A percentile compares a stretch with the other conserved stretches of the same genome.
These are phyloP conservation scores for Serendipita sp. DNA, from an alignment of 768 basidiomycete genomes.

Conservation along the genomic window DNA sequence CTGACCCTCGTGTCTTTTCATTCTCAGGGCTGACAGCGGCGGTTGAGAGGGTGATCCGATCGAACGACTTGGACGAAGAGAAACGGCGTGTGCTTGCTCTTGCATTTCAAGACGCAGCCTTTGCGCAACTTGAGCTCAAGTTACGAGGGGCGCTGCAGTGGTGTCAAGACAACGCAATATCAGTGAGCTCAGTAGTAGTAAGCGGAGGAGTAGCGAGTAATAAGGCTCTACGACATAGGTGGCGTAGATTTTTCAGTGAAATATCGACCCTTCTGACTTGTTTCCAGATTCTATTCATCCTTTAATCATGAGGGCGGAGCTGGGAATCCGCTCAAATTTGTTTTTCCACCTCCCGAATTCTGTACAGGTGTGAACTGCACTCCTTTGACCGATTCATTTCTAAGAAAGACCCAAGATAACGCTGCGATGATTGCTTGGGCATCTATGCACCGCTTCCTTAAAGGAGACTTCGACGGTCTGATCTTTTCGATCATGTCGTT, in stretches of 20 bases:
- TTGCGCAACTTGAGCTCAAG: conserved; percentile 63
- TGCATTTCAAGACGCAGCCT: conserved; percentile 57
- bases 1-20: conserved; percentile 44
- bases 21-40: conserved; percentile 63
- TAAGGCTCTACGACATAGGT: conserved; percentile 48
- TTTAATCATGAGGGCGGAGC: not conserved
- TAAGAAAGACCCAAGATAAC: conserved; percentile 44
- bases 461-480: conserved; percentile 33
- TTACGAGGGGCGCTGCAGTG: conserved; percentile 36
- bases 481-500: too few relatives aligned
- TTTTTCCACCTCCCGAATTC: conserved; percentile 61
- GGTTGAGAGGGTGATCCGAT: conserved; percentile 41
- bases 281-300: not conserved
- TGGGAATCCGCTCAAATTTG: conserved; percentile 16
- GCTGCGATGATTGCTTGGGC: conserved; percentile 97
- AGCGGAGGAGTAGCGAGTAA: conserved; percentile 96
- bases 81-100: conserved; percentile 35
- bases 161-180: conserved; percentile 29
- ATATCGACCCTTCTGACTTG: not conserved
- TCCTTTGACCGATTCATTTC: not conserved
- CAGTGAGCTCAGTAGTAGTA: conserved; percentile 49
- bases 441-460: conserved; percentile 64
- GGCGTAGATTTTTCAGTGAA: not conserved
- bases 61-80: conserved; percentile 8
- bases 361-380: conserved; percentile 52